phyloP scores from a whole-genome alignment of 1,139 yeast genomes.

The Geotrichum macrosporum region DNA sequence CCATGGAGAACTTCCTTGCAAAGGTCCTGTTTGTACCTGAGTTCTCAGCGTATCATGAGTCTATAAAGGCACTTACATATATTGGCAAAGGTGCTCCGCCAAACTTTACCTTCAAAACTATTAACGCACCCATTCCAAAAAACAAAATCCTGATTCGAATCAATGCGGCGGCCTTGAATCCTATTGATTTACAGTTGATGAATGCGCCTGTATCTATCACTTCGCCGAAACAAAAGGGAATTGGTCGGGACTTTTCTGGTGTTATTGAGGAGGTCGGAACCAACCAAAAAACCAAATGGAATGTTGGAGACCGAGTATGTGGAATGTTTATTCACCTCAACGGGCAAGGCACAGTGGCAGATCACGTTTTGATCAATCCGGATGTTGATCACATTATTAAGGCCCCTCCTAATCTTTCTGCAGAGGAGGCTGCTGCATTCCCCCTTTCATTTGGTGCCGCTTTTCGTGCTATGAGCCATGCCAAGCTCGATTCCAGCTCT shows the following conservation, averaged over 20 bases:
- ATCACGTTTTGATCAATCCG: conserved; percentile 49
- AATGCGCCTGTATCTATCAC: conserved; percentile 40
- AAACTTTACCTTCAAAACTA: conserved; percentile 40
- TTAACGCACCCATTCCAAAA: conserved; percentile 42
- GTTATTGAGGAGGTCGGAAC: conserved; percentile 56
- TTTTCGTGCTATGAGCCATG: conserved; percentile 41
- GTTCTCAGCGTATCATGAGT: conserved; percentile 13
- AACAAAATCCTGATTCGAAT: conserved; percentile 56
- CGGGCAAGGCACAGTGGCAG: conserved; percentile 51
- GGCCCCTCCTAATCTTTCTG: conserved; percentile 48
- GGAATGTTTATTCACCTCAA: conserved; percentile 47
- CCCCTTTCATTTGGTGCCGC: conserved; percentile 60
- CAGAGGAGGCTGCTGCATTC: conserved; percentile 57
- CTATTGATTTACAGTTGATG: conserved; percentile 57
- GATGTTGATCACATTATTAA: conserved; percentile 37
- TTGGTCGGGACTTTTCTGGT: conserved; percentile 72
- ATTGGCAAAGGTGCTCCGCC: conserved; percentile 28
- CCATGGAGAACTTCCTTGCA: conserved; percentile 18
- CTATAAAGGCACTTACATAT: conserved; percentile 29
- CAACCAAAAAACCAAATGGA: conserved; percentile 39
- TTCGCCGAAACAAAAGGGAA: conserved; percentile 47
- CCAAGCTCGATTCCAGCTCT: conserved; percentile 32
- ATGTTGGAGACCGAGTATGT: conserved; percentile 60
- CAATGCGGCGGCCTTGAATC: conserved; percentile 58
- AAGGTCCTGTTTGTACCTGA: conserved; percentile 21